Conservation (phyloP, 73 alveolate genomes). For the Tetrahymena thermophila region DNA sequence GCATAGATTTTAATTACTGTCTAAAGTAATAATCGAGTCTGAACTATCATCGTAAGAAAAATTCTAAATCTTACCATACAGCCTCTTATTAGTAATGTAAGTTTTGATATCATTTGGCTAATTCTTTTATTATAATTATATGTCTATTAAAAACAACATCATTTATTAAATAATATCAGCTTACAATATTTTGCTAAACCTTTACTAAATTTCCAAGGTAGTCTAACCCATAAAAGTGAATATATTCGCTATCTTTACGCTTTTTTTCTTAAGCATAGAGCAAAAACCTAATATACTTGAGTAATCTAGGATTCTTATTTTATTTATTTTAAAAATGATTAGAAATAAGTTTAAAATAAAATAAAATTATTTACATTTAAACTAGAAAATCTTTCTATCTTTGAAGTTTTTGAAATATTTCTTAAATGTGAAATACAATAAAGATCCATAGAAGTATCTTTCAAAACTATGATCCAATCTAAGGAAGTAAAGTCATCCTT, state of each 20-base stretch:
- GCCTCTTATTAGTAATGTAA: neutral
- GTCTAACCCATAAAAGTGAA: neutral
- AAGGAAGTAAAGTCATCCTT: neutral
- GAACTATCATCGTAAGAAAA: neutral
- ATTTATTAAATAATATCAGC: neutral
- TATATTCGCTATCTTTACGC: neutral
- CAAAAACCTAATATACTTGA: neutral
- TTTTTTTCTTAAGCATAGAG: neutral
- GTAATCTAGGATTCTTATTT: neutral
- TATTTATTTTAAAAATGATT: neutral
- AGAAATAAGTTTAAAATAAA: neutral
- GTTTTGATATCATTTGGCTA: neutral
- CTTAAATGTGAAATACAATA: neutral
- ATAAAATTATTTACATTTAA: neutral
- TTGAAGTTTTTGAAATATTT: neutral
- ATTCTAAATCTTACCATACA: neutral
- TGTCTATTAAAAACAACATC: neutral
- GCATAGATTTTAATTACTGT: neutral
- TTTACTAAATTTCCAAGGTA: neutral
- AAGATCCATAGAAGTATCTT: neutral
- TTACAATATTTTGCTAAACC: neutral
- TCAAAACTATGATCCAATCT: neutral
- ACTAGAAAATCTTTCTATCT: neutral
- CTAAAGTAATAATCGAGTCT: neutral
- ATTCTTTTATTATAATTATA: neutral